Conservation (phyloP, 768 basidiomycete genomes). For the Porphyrellus cyaneotinctus region DNA sequence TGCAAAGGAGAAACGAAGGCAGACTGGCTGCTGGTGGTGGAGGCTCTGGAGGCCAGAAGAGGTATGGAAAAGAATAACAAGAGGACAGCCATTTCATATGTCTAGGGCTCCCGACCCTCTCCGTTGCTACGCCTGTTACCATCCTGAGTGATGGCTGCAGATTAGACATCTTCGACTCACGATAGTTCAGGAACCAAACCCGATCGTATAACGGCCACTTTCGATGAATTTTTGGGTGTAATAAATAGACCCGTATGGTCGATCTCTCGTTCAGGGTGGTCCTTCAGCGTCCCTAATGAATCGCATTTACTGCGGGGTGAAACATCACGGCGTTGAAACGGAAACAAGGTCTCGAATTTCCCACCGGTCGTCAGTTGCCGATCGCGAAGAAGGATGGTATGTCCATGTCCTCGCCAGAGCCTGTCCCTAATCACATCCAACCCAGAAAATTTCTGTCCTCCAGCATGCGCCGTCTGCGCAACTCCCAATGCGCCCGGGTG, state of each 20-base stretch:
- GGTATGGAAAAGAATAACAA: conserved; percentile 25
- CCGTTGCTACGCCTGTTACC: conserved; percentile 25
- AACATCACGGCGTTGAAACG: background rate
- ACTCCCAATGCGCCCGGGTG: conserved; percentile 70
- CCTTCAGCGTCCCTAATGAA: background rate
- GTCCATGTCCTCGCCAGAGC: background rate
- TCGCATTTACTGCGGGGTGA: background rate
- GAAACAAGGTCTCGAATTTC: background rate
- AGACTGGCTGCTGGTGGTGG: conserved; percentile 41
- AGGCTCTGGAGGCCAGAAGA: conserved; percentile 4
- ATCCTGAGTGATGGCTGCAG: conserved; percentile 5
- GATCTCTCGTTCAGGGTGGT: background rate
- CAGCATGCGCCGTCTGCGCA: conserved; percentile 78
- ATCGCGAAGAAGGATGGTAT: conserved; percentile 20
- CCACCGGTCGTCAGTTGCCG: background rate
- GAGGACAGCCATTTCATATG: conserved; percentile 6
- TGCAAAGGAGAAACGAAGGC: conserved; percentile 34
- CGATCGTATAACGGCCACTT: background rate
- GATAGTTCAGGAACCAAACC: background rate
- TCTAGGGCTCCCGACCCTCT: background rate
- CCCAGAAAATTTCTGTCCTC: conserved; percentile 80
- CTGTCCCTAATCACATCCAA: conserved; percentile 2
- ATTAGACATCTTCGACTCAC: background rate
- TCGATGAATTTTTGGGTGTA: background rate
- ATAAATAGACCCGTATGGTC: background rate